Evolutionary conservation across 257 asterid species (phyloP).

Genomic region (Jasminum sambac): DNA sequence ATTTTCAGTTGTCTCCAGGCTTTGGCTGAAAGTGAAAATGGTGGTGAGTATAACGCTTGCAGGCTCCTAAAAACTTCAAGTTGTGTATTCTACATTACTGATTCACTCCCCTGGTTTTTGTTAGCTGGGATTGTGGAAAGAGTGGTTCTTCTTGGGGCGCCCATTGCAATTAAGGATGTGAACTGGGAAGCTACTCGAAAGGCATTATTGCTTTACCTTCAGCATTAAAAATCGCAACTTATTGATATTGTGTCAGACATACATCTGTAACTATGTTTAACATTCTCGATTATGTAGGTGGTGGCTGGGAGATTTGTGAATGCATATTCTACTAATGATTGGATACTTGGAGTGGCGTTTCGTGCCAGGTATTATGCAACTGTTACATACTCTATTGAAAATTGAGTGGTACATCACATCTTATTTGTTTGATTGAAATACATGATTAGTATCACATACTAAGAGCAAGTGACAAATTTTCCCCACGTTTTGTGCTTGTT

Average conservation of each 20-base stretch:
- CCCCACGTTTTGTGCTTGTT: neutral
- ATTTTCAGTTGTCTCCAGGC: constrained; percentile 86
- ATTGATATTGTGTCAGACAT: constrained; percentile 8
- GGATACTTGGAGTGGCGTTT: constrained; percentile 97
- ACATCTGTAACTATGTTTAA: constrained; percentile 17
- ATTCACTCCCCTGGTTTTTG: constrained; percentile 21
- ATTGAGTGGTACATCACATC: neutral
- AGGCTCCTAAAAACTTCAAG: constrained; percentile 9
- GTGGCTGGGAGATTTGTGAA: constrained; percentile 94
- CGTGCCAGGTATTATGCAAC: constrained; percentile 77
- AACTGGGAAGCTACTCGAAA: constrained; percentile 93
- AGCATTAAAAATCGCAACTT: neutral
- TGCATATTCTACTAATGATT: constrained; percentile 78
- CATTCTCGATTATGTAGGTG: constrained; percentile 48
- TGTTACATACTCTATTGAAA: constrained; percentile 5
- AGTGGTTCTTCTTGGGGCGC: constrained; percentile 95
- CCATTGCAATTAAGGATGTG: constrained; percentile 78
- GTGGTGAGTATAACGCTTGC: constrained; percentile 39
- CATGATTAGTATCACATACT: neutral
- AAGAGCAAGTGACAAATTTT: constrained; percentile 1
- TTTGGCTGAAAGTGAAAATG: constrained; percentile 62
- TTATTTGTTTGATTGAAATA: neutral
- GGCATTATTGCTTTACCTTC: constrained; percentile 36
- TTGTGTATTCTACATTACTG: constrained; percentile 14
- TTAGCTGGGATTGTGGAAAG: constrained; percentile 86